These are phyloP conservation scores for Malus sieversii DNA, from an alignment of 306 rosid species.

Conservation along the genomic window DNA sequence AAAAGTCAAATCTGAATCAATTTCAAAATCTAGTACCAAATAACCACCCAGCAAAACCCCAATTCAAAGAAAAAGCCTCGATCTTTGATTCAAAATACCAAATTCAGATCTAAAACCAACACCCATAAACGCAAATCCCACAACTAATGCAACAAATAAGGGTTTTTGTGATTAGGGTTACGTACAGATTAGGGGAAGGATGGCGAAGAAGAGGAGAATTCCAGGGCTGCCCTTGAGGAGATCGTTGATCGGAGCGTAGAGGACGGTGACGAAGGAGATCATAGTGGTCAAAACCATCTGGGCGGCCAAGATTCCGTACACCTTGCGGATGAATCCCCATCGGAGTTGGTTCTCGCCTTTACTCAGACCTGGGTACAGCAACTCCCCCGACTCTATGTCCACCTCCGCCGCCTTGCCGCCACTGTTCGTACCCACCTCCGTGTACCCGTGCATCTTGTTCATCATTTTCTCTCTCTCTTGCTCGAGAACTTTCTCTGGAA, in stretches of 20 bases:
- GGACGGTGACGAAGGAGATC: constrained; percentile 67
- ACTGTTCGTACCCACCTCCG: constrained; percentile 27
- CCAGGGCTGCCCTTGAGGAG: constrained; percentile 69
- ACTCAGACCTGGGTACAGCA: constrained; percentile 67
- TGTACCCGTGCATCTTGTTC: constrained; percentile 36
- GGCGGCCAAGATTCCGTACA: constrained; percentile 74
- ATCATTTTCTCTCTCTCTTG: not conserved
- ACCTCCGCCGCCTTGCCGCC: constrained; percentile 32
- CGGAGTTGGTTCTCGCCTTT: constrained; percentile 85
- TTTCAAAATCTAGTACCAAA: not conserved
- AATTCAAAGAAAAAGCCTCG: not conserved
- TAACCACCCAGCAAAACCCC: not conserved
- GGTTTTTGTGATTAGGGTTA: not conserved
- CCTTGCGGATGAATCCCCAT: constrained; percentile 96
- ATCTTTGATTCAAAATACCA: not conserved
- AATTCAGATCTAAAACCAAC: not conserved
- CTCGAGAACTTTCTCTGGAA: not conserved
- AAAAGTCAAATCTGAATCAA: not conserved
- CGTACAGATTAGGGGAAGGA: constrained; percentile 78
- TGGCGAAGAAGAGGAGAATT: constrained; percentile 62
- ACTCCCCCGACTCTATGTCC: constrained; percentile 87
- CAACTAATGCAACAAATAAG: not conserved
- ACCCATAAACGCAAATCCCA: not conserved
- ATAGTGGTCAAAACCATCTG: constrained; percentile 81
- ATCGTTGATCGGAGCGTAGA: constrained; percentile 60